Conservation (phyloP, 352 stramenopile genomes). For the Globisporangium irregulare region DNA sequence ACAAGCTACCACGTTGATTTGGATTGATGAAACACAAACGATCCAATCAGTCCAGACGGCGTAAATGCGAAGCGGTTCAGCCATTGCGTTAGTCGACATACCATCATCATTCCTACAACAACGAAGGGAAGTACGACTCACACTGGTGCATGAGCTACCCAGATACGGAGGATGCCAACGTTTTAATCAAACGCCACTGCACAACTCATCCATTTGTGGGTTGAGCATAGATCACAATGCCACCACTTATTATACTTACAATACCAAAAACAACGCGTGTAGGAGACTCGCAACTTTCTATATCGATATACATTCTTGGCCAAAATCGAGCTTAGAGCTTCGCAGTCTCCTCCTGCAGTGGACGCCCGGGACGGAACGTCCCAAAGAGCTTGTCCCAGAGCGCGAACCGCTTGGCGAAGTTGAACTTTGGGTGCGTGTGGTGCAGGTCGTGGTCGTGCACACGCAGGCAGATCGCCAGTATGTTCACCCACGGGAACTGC, state of each 20-base stretch:
- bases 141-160: too few relatives aligned
- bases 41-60: neutral
- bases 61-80: neutral
- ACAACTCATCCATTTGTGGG: neutral
- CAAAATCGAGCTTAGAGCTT: neutral
- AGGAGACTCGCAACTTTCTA: neutral
- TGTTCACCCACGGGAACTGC: slow-evolving; percentile 71
- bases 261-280: neutral
- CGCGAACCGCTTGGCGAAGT: slow-evolving; percentile 88
- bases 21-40: neutral
- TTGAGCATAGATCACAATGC: neutral
- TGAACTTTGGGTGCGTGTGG: slow-evolving; percentile 77
- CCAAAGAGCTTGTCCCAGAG: slow-evolving; percentile 85
- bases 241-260: neutral
- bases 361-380: slow-evolving; percentile 53
- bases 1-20: neutral
- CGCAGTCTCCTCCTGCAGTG: neutral
- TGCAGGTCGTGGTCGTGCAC: slow-evolving; percentile 86
- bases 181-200: too few relatives aligned
- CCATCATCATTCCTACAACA: too few relatives aligned
- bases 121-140: too few relatives aligned
- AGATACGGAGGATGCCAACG: too few relatives aligned
- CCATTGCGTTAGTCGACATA: too few relatives aligned
- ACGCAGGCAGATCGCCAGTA: slow-evolving; percentile 53
- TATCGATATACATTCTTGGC: neutral